A percentile compares a stretch with the other conserved stretches of the same genome.
Evolutionary conservation across 768 basidiomycete genomes (phyloP).

Genomic region (Pulveroboletus sp.): DNA sequence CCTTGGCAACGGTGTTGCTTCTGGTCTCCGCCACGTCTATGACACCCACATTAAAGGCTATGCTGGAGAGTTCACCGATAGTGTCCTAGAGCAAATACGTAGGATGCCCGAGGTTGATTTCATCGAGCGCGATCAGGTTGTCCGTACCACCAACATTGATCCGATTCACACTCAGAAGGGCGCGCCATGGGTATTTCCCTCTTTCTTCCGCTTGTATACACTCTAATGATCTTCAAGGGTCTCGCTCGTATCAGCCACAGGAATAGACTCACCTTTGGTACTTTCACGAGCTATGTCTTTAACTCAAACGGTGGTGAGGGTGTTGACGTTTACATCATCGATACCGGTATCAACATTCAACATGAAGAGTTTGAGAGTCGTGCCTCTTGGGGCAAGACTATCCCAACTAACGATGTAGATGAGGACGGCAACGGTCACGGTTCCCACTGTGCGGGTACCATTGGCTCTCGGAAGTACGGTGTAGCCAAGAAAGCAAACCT

Average conservation of each 20-base stretch:
- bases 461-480: conserved; percentile 90
- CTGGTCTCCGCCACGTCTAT: conserved; percentile 73
- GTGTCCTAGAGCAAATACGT: conserved; percentile 71
- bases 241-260: conserved; percentile 94
- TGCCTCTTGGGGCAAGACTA: conserved; percentile 89
- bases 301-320: conserved; percentile 75
- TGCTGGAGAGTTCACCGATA: conserved; percentile 69
- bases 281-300: conserved; percentile 81
- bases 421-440: conserved; percentile 96
- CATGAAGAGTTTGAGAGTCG: conserved; percentile 89
- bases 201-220: neutral
- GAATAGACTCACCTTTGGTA: conserved; percentile 63
- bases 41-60: conserved; percentile 72
- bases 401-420: conserved; percentile 79
- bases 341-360: conserved; percentile 83
- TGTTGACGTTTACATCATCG: conserved; percentile 86
- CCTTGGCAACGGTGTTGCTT: conserved; percentile 38
- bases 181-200: conserved; percentile 77
- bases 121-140: conserved; percentile 91
- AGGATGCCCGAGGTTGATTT: conserved; percentile 85
- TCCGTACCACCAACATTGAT: conserved; percentile 49
- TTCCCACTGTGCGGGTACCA: conserved; percentile 92
- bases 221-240: conserved; percentile 51
- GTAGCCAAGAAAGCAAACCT: conserved; percentile 92
- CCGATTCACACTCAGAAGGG: conserved; percentile 43